Evolutionary conservation across 148 eudicot genomes (phyloP).

Genomic region (Rhododendron ferrugineum): DNA sequence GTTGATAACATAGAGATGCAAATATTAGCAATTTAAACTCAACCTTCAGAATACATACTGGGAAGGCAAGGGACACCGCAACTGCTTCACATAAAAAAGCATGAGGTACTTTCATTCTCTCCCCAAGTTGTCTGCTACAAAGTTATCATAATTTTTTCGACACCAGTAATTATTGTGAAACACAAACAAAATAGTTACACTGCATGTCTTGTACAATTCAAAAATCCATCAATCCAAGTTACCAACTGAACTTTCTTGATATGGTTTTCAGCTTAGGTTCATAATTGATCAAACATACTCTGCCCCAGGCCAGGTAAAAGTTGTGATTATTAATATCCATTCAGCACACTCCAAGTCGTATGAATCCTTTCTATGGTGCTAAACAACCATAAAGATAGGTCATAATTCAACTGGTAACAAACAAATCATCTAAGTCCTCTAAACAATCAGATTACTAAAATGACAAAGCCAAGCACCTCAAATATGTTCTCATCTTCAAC

Average conservation of each 20-base stretch:
- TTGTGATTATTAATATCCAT: not conserved
- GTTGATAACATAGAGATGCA: not conserved
- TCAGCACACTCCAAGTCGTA: not conserved
- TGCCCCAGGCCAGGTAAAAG: not conserved
- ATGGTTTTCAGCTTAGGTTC: not conserved
- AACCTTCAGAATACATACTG: not conserved
- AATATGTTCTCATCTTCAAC: constrained; percentile 64
- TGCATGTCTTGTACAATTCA: not conserved
- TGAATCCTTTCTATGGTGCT: not conserved
- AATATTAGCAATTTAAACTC: not conserved
- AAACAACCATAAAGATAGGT: not conserved
- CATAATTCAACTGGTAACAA: not conserved
- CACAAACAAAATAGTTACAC: not conserved
- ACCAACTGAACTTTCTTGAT: not conserved
- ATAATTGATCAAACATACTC: not conserved
- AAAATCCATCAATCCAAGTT: not conserved
- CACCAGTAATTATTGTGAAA: not conserved
- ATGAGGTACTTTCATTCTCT: not conserved
- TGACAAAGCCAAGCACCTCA: constrained; percentile 40
- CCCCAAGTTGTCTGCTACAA: not conserved
- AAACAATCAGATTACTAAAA: not conserved
- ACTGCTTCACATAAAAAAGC: not conserved
- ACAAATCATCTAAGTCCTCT: not conserved
- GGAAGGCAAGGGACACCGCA: not conserved
- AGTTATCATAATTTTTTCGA: not conserved